Evolutionary conservation across 1,284 basidiomycete species (phyloP), one percentile per base, ranked within the genome.

Genomic region (Microbotryum lychnidis-dioicae): DNA sequence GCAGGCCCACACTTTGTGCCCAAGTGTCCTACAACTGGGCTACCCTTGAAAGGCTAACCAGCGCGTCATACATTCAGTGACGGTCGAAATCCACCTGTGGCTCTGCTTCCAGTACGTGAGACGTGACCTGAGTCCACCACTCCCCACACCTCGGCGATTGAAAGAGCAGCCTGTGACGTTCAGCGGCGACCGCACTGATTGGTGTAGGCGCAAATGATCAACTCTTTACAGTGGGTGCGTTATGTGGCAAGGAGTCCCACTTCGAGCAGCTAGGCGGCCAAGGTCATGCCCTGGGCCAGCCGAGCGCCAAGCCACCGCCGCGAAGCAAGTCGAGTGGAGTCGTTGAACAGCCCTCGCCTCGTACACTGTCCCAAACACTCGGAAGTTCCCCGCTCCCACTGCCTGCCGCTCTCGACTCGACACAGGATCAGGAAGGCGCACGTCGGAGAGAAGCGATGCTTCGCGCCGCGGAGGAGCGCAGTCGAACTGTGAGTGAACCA

Each of bases 241-340:
- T 64, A 6, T 64, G 62, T 53, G 62, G 58, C 56, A 57, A 57
- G 18, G 56, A 61, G 33, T 59, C 56, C 49, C 55, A 60, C 45
- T 57, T 57, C 21, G 60, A 61, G 33, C 45, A 1, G 46, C 57
- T 25, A 18, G 18, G 31, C 14, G 49, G 53, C 4, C 27, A 56
- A 18, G 62, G 62, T 29, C 37, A 63, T 9, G 42, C 12, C 25
- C 57, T 63, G 27, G 53, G 49, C 47, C 50, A 52, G 16, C 12
- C 20, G 29, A 14, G 14, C 37, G 20, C 16, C 53, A 23, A 27
- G 12, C 16, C 37, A 42, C 37, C 37, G 37, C 37, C 37, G 37
- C 16, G 14, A 42, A 42, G 9, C 37, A 18, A 2, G 37, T 18
- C 37, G 16, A 42, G 37, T 42, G 37, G 37, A 12, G 14, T 42